These are phyloP conservation scores for Arctium lappa DNA, from an alignment of 129 eudicot genomes.

Conservation along the genomic window DNA sequence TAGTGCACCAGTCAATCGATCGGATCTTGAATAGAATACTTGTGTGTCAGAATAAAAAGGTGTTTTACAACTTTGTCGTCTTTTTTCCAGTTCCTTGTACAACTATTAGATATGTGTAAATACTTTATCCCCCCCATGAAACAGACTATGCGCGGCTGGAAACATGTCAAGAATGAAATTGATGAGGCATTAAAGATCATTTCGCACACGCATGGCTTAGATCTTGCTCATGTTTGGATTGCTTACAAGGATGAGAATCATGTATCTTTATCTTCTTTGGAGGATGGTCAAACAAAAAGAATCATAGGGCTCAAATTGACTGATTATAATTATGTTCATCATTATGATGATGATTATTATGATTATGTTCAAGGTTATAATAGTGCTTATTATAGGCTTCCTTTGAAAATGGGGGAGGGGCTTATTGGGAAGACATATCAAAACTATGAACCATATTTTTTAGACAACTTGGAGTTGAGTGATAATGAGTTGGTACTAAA, in stretches of 20 bases:
- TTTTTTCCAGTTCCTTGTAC: too few relatives aligned
- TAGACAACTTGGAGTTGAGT: background rate
- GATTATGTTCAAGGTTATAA: background rate
- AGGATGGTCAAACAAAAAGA: background rate
- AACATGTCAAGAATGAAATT: background rate
- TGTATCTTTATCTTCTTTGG: background rate
- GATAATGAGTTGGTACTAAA: too few relatives aligned
- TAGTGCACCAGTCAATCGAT: too few relatives aligned
- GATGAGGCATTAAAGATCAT: background rate
- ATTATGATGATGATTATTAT: background rate
- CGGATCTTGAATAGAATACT: too few relatives aligned
- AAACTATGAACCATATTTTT: background rate
- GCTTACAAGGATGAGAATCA: background rate
- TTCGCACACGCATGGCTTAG: background rate
- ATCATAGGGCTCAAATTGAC: background rate
- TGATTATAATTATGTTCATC: accelerated
- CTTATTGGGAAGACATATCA: background rate
- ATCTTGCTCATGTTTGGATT: conserved; percentile 4
- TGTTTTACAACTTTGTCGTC: too few relatives aligned
- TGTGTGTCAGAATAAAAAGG: too few relatives aligned
- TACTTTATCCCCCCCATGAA: background rate
- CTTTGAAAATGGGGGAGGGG: background rate
- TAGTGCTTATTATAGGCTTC: background rate
- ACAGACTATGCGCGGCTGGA: background rate
- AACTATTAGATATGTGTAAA: background rate